These are phyloP conservation scores for Nothophoma quercina DNA, from an alignment of 2,329 filamentous ascomycete genomes.

Conservation along the genomic window DNA sequence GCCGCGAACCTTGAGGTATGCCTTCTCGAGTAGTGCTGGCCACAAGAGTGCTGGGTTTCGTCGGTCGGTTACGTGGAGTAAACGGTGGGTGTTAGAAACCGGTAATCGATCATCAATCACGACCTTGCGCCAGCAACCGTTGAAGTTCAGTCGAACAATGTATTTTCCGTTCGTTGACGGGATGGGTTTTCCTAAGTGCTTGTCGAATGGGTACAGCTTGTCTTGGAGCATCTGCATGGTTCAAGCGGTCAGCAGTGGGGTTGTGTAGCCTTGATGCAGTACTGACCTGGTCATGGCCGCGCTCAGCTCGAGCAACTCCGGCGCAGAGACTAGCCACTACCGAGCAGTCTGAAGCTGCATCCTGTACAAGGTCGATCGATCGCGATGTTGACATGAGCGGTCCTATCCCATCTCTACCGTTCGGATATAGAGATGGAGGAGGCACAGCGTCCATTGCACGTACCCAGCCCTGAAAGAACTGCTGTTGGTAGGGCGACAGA, in stretches of 20 bases:
- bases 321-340: constrained; percentile 95
- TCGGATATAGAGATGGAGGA: constrained; percentile 50
- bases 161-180: constrained; percentile 87
- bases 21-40: constrained; percentile 94
- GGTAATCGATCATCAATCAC: constrained; percentile 90
- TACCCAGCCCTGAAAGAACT: constrained; percentile 85
- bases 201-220: constrained; percentile 78
- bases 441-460: constrained; percentile 74
- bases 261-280: not conserved
- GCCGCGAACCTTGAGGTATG: constrained; percentile 92
- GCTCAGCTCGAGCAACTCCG: constrained; percentile 72
- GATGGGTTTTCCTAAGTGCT: constrained; percentile 60
- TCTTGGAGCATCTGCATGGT: constrained; percentile 69
- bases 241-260: constrained; percentile 20
- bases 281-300: constrained; percentile 72
- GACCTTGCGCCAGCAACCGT: constrained; percentile 88
- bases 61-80: constrained; percentile 86
- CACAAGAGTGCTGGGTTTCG: constrained; percentile 83
- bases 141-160: constrained; percentile 91
- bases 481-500: constrained; percentile 75
- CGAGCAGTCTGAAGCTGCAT: constrained; percentile 94
- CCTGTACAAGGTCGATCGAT: constrained; percentile 86
- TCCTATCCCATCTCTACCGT: constrained; percentile 37
- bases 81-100: constrained; percentile 74
- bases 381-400: constrained; percentile 65